Evolutionary conservation across 257 asterid genomes (phyloP), one percentile per base, ranked within the genome.

Genomic region (Petunia secreta): DNA sequence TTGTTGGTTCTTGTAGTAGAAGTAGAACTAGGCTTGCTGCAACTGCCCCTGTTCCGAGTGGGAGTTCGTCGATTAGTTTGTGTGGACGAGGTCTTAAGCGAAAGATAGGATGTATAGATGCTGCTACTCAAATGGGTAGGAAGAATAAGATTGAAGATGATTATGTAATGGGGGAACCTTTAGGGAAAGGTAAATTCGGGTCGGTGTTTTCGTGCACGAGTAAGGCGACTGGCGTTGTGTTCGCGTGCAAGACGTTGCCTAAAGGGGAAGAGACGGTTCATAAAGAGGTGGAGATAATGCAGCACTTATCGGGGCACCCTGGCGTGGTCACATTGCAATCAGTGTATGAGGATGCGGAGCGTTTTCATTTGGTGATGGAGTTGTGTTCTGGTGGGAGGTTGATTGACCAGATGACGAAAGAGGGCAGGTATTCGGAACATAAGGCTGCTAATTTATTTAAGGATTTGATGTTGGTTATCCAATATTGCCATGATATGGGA

Each of bases 401-500:
- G 83, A 87, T 87, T 67, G 90, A 87, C 77, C 81, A 84, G 82
- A 87, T 87, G 90, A 57, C 77, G 0, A 85, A 83, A 34, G 83
- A 63, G 50, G 90, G 89, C 5, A 53, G 55, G 1, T 87, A 80
- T 65, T 83, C 90, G 2, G 90, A 87, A 82, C 85, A 83, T 9
- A 79, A 41, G 80, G 89, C 89, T 76, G 90, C 90, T 73, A 87
- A 83, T 67, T 77, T 87, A 64, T 87, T 85, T 46, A 87, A 84
- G 82, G 90, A 87, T 41, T 85, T 87, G 86, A 81, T 87, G 87
- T 75, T 82, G 81, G 87, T 87, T 58, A 84, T 85, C 55, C 86
- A 87, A 86, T 87, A 87, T 75, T 87, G 90, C 67, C 90, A 87
- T 78, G 90, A 87, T 44, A 87, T 85, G 90, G 90, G 90, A 2